Conservation (phyloP, 2,329 filamentous ascomycete genomes). For the Talaromyces verruculosus region DNA sequence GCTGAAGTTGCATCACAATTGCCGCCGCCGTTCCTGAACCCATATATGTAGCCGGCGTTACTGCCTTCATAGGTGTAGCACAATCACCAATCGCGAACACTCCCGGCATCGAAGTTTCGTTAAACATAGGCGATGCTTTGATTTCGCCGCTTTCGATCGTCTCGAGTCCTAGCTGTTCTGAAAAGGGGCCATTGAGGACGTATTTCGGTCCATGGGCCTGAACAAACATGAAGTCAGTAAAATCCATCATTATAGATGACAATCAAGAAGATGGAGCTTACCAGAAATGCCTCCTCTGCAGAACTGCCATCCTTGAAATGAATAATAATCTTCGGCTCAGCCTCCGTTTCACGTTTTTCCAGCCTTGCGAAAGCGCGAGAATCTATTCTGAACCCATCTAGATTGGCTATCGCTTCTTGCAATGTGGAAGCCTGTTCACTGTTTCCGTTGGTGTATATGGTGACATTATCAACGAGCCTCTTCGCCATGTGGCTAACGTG, state of each 20-base stretch:
- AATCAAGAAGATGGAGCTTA: neutral
- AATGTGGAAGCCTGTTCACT: slow-evolving; percentile 28
- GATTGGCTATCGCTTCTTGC: neutral
- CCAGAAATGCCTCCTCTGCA: slow-evolving; percentile 16
- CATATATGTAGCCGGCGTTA: slow-evolving; percentile 14
- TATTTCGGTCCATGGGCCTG: slow-evolving; percentile 14
- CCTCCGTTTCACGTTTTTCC: slow-evolving; percentile 3
- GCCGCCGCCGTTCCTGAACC: slow-evolving; percentile 12
- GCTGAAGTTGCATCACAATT: slow-evolving; percentile 12
- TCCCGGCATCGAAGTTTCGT: slow-evolving; percentile 14
- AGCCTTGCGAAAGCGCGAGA: slow-evolving; percentile 14
- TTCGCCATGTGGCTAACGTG: slow-evolving; percentile 34
- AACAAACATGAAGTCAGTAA: neutral
- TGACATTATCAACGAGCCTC: slow-evolving; percentile 47
- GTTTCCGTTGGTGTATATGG: slow-evolving; percentile 55
- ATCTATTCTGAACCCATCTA: slow-evolving; percentile 12
- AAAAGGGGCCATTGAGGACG: slow-evolving; percentile 4
- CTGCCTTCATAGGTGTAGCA: slow-evolving; percentile 13
- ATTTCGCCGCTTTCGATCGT: slow-evolving; percentile 13
- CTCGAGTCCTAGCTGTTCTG: slow-evolving; percentile 13
- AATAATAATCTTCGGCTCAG: neutral
- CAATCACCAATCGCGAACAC: slow-evolving; percentile 17
- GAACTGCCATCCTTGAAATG: slow-evolving; percentile 11
- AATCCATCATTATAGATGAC: neutral
- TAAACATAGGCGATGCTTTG: slow-evolving; percentile 13